Conservation (phyloP, 139 green algal species). For the Chlamydomonas schloesseri region DNA sequence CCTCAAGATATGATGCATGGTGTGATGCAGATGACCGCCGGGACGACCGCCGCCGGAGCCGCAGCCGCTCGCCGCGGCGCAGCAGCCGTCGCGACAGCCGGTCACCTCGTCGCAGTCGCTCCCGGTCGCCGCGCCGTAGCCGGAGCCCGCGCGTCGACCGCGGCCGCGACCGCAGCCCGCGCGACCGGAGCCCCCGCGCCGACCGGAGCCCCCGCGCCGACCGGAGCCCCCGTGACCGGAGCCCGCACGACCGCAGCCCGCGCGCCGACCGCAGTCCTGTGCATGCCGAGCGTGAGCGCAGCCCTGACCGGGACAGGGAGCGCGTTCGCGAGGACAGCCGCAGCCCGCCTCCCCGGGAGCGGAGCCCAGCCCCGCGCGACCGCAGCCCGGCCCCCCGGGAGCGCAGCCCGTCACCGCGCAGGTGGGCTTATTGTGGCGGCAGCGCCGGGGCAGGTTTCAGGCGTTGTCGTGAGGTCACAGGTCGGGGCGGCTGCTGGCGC, state of each 20-base stretch:
- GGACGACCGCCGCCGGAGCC: not conserved
- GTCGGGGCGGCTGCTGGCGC: too few relatives aligned
- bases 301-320: not conserved
- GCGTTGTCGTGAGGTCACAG: too few relatives aligned
- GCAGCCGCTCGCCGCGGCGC: conserved; percentile 11
- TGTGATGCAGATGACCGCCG: not conserved
- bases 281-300: conserved; percentile 1
- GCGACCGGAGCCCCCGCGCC: conserved; percentile 27
- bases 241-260: not conserved
- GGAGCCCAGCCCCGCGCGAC: not conserved
- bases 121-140: conserved; percentile 27
- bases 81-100: not conserved
- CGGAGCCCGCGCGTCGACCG: conserved; percentile 34
- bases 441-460: too few relatives aligned
- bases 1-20: too few relatives aligned
- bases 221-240: not conserved
- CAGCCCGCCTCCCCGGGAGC: not conserved
- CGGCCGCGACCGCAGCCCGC: not conserved
- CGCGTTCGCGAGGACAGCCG: not conserved
- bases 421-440: too few relatives aligned
- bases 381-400: not conserved
- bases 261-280: not conserved
- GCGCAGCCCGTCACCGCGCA: conserved; percentile 10
- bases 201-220: not conserved
- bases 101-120: not conserved